Evolutionary conservation across 2,329 filamentous ascomycete species (phyloP), one percentile per base, ranked within the genome.

Genomic region (Pyricularia sp.): DNA sequence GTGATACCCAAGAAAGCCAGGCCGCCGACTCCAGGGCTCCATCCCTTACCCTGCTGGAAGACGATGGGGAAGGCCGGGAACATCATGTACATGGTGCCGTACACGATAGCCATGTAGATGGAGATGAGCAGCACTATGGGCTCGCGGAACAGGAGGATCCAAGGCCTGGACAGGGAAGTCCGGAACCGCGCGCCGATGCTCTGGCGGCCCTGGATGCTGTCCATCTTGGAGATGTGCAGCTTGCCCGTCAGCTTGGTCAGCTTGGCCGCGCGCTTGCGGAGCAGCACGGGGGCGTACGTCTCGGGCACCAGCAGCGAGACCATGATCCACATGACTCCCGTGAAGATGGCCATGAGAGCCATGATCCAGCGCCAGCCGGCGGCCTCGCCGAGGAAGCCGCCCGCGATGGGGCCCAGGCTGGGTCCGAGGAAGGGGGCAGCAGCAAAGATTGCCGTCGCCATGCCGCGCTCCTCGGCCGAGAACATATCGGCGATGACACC

Each of bases 1-100:
- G 84, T 81, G 40, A 91, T 83, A 55, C 88, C 93, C 6, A 88
- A 71, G 74, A 96, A 97, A 1, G 91, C 84, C 2, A 97, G 83
- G 0, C 93, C 92, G 0, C 87, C 85, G 44, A 89, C 75, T 1
- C 89, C 87, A 0, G 88, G 79, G 2, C 81, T 81, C 93, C 92
- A 97, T 66, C 90, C 90, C 22, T 93, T 88, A 66, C 83, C 73
- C 55, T 88, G 79, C 12, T 81, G 80, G 75, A 94, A 96, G 35
- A 91, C 86, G 69, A 90, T 85, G 4, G 84, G 83, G 73, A 85
- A 85, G 13, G 84, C 82, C 22, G 80, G 79, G 68, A 87, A 86
- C 70, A 85, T 78, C 71, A 86, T 79, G 72, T 86, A 86, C 2
- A 86, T 75, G 4, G 83, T 82, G 62, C 63, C 78, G 70, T 84